These are phyloP conservation scores for Phellinidium pouzarii DNA, from an alignment of 1,284 basidiomycete genomes.

Conservation along the genomic window DNA sequence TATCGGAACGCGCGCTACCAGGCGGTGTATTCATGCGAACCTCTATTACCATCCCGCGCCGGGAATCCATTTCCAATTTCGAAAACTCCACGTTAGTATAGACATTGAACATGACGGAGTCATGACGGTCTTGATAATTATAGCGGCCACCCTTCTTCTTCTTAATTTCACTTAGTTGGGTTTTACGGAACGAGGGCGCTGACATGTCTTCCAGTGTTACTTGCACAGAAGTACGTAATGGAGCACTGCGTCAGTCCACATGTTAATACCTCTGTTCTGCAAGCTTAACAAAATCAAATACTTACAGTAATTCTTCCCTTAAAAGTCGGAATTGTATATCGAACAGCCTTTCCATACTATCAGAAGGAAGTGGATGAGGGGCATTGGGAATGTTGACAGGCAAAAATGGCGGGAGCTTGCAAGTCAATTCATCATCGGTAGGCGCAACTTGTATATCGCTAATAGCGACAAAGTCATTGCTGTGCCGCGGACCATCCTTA, in stretches of 20 bases:
- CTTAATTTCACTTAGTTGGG: conserved; percentile 32
- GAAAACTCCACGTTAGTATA: conserved; percentile 44
- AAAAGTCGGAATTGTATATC: conserved; percentile 68
- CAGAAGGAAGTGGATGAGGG: conserved; percentile 48
- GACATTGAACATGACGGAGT: conserved; percentile 48
- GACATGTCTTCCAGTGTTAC: conserved; percentile 29
- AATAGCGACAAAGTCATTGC: conserved; percentile 59
- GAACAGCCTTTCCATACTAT: conserved; percentile 53
- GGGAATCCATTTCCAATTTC: conserved; percentile 35
- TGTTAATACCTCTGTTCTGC: neutral
- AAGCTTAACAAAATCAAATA: neutral
- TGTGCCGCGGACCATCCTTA: conserved; percentile 48
- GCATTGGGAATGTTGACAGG: conserved; percentile 52
- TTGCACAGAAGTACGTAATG: conserved; percentile 29
- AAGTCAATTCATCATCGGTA: conserved; percentile 53
- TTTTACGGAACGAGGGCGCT: conserved; percentile 18
- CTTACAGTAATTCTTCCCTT: conserved; percentile 61
- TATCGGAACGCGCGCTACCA: conserved; percentile 39
- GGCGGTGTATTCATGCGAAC: conserved; percentile 45
- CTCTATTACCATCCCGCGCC: conserved; percentile 41
- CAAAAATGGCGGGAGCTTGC: conserved; percentile 40
- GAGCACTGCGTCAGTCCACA: conserved; percentile 22
- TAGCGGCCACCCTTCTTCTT: conserved; percentile 42
- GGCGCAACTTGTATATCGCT: conserved; percentile 53
- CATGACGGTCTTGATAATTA: conserved; percentile 31